Base-by-base conservation (phyloP, 2,329 filamentous ascomycete species). In the Mariannaea sp. region DNA sequence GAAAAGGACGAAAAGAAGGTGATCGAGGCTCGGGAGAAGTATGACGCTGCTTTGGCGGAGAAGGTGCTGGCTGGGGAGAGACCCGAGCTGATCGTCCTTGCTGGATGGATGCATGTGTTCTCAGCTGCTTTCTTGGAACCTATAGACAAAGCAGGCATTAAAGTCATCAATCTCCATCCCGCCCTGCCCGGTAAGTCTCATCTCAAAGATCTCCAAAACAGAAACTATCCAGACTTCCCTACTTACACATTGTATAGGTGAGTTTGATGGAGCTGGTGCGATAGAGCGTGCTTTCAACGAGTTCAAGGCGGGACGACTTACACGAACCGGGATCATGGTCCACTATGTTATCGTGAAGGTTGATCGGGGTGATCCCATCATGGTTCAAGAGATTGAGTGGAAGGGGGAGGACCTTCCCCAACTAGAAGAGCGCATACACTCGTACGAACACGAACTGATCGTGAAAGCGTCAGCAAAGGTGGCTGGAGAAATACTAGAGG, bases 81-180 rank as follows among this genome's bases (percentile, higher is more conserved):
- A 52, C 90, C 91, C 0, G 83, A 92, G 49, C 72, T 96, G 49
- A 84, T 96, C 42, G 87, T 94, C 7, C 88, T 92, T 61, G 87
- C 89, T 3, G 91, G 92, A 2, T 95, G 89, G 81, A 95, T 95
- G 90, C 87, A 94, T 70, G 87, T 95, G 52, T 81, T 95, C 42
- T 86, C 85, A 0, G 76, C 78, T 2, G 75, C 78, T 1, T 94
- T 95, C 69, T 75, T 96, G 41, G 78, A 81, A 7, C 89, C 90
- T 2, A 68, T 96, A 7, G 79, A 82, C 27, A 74, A 71, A 10
- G 82, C 78, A 0, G 80, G 80, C 0, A 77, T 93, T 29, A 81
- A 79, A 19, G 85, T 93, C 38, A 92, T 96, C 65, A 96, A 96
- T 68, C 73, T 96, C 33, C 91, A 96, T 67, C 91, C 90, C 9